A percentile compares a stretch with the other conserved stretches of the same genome.
These are phyloP conservation scores for Dictyostelium purpureum DNA, from an alignment of 78 protist genomes.

Conservation along the genomic window DNA sequence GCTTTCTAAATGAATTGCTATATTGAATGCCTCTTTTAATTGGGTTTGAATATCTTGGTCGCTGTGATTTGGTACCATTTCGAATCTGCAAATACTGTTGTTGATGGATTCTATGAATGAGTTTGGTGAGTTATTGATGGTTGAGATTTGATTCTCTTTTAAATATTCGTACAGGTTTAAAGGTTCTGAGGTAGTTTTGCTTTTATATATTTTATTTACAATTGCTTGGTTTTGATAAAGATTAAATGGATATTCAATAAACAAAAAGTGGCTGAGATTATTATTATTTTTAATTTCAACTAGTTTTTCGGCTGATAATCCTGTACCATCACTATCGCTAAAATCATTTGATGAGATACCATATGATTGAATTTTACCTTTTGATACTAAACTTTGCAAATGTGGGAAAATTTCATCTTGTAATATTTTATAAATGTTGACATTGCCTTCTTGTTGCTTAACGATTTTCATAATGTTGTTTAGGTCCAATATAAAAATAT, in stretches of 20 bases:
- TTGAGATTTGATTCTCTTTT: background rate
- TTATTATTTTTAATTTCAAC: background rate
- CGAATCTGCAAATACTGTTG: background rate
- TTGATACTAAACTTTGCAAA: background rate
- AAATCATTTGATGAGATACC: slow-evolving; percentile 37
- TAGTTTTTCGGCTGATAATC: background rate
- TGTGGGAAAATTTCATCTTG: background rate
- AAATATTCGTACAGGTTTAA: background rate
- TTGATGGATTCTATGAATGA: background rate
- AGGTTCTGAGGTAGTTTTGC: no score
- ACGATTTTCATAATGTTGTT: background rate
- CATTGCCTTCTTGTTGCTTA: background rate
- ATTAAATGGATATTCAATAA: slow-evolving; percentile 61
- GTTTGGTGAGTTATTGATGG: slow-evolving; percentile 32
- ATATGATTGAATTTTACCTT: slow-evolving; percentile 25
- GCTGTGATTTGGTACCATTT: slow-evolving; percentile 7
- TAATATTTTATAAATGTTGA: background rate
- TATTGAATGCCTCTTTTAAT: slow-evolving; percentile 49
- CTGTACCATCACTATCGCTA: background rate
- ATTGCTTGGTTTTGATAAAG: background rate
- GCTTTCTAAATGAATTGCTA: slow-evolving; percentile 48
- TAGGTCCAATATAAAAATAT: background rate
- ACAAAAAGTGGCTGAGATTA: background rate
- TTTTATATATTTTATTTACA: background rate
- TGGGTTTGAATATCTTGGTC: background rate